Conservation (phyloP, 306 rosid genomes). For the Inga oerstediana region DNA sequence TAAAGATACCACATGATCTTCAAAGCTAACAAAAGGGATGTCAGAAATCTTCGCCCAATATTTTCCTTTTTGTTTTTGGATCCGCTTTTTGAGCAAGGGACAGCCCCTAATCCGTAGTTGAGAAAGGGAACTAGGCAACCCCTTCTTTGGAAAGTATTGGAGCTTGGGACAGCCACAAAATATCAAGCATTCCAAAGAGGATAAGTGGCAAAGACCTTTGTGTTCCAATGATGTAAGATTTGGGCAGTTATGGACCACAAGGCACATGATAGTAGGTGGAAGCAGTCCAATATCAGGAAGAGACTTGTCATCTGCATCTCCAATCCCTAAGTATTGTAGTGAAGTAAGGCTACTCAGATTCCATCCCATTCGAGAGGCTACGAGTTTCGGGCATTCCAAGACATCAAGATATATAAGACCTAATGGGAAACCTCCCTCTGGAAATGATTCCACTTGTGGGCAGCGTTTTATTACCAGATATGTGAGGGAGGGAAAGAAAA, state of each 20-base stretch:
- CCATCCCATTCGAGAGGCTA: slow-evolving; percentile 9
- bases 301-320: background rate
- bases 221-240: background rate
- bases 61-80: background rate
- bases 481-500: background rate
- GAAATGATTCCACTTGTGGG: slow-evolving; percentile 7
- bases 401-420: background rate
- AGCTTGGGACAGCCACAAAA: background rate
- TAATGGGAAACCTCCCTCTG: slow-evolving; percentile 1
- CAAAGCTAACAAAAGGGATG: background rate
- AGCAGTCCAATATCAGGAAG: background rate
- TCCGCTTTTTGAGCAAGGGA: background rate
- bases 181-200: background rate
- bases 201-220: slow-evolving; percentile 4
- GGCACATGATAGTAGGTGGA: background rate
- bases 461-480: background rate
- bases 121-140: background rate
- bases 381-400: background rate
- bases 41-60: background rate
- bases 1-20: background rate
- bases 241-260: background rate
- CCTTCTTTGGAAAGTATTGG: background rate
- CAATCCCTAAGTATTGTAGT: background rate
- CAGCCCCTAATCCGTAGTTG: background rate
- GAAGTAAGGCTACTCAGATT: background rate